A percentile compares a stretch with the other conserved stretches of the same genome.
Conservation (phyloP, 164 flowering plant genomes). For the Annona squamosa region DNA sequence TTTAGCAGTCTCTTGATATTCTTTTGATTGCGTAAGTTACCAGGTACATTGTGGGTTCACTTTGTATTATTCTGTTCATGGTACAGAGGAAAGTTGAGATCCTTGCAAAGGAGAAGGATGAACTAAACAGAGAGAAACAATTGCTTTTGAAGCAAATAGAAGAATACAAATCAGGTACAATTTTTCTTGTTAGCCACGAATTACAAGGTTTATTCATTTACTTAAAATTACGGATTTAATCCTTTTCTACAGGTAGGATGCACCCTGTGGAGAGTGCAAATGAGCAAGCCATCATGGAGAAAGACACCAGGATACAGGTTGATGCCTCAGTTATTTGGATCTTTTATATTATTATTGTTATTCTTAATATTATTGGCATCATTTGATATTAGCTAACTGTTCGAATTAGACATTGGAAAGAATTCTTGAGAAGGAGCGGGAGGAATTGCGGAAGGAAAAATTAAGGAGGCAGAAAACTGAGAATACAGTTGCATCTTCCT, state of each 20-base stretch:
- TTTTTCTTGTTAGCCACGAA: neutral
- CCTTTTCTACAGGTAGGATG: conserved; percentile 34
- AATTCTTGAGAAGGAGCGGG: conserved; percentile 58
- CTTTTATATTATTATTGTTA: neutral
- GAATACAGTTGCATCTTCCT: conserved; percentile 27
- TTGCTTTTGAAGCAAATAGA: conserved; percentile 60
- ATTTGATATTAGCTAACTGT: neutral
- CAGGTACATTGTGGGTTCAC: neutral
- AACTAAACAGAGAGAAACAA: conserved; percentile 51
- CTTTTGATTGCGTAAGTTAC: too few relatives aligned
- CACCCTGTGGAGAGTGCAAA: conserved; percentile 32
- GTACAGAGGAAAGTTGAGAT: conserved; percentile 43
- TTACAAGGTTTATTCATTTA: neutral
- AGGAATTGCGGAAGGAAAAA: conserved; percentile 50
- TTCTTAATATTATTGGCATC: neutral
- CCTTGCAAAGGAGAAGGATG: conserved; percentile 58
- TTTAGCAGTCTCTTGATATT: too few relatives aligned
- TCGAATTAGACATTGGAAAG: conserved; percentile 58
- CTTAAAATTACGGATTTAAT: neutral
- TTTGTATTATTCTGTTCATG: conserved; percentile 5
- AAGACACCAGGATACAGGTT: conserved; percentile 75
- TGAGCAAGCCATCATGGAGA: conserved; percentile 68
- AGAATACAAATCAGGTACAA: conserved; percentile 48
- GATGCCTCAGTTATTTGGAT: neutral
- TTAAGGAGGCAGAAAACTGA: conserved; percentile 34